A percentile compares a stretch with the other conserved stretches of the same genome.
Conservation (phyloP, 371 early-diverging fungal genomes). For the Dinochytrium kinnereticum region DNA sequence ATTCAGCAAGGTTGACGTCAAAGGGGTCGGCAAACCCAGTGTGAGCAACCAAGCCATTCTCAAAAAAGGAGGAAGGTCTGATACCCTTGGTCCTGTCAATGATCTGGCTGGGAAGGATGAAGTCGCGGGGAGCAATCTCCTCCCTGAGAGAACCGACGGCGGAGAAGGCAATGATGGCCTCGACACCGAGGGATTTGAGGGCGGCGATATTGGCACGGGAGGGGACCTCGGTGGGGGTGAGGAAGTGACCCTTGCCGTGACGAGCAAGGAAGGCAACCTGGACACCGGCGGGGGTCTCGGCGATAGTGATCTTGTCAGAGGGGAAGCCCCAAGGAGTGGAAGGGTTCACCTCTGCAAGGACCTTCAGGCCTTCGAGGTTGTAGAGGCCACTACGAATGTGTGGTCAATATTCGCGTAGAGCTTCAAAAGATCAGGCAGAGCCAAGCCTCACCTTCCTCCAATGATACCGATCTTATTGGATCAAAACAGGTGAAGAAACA, state of each 20-base stretch:
- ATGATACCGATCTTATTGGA: slow-evolving; percentile 13
- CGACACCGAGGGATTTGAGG: slow-evolving; percentile 90
- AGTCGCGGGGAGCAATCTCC: slow-evolving; percentile 92
- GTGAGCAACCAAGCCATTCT: slow-evolving; percentile 90
- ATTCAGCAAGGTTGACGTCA: slow-evolving; percentile 72
- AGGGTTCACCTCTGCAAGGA: slow-evolving; percentile 83
- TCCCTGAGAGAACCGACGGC: slow-evolving; percentile 87
- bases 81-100: slow-evolving; percentile 96
- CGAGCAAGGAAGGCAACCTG: slow-evolving; percentile 96
- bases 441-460: slow-evolving; percentile 2
- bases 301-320: slow-evolving; percentile 75
- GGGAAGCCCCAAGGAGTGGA: slow-evolving; percentile 95
- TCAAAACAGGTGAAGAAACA: no score
- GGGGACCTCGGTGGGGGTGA: slow-evolving; percentile 92
- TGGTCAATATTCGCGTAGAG: background rate
- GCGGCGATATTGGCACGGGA: slow-evolving; percentile 97
- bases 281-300: slow-evolving; percentile 70
- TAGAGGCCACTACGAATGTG: slow-evolving; percentile 84
- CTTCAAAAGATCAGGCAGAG: background rate
- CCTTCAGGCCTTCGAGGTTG: slow-evolving; percentile 81
- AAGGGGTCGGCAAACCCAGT: slow-evolving; percentile 92
- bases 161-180: slow-evolving; percentile 92
- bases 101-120: slow-evolving; percentile 91
- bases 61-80: slow-evolving; percentile 79
- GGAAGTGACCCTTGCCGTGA: slow-evolving; percentile 90